These are phyloP conservation scores for Fistulinella cinereoalba DNA, from an alignment of 1,284 basidiomycete species.

Conservation along the genomic window DNA sequence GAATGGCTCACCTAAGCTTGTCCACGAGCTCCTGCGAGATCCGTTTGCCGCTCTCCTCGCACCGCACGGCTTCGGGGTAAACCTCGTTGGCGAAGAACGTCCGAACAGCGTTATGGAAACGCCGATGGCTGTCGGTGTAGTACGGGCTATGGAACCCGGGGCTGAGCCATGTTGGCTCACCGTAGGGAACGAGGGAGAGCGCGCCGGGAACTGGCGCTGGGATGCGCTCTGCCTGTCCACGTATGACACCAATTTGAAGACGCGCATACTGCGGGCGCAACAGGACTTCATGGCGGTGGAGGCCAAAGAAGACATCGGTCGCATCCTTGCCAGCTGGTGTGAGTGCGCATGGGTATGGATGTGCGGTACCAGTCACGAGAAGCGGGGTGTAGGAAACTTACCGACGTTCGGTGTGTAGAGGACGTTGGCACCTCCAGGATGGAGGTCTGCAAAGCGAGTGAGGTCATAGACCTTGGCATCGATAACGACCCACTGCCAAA, in stretches of 20 bases:
- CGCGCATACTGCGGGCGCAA: conserved; percentile 77
- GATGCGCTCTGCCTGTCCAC: conserved; percentile 65
- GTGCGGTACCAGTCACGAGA: not conserved
- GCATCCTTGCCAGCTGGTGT: conserved; percentile 72
- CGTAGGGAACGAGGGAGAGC: conserved; percentile 81
- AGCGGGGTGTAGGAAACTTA: conserved; percentile 19
- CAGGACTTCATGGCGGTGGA: conserved; percentile 87
- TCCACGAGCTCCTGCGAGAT: conserved; percentile 74
- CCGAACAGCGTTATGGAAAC: conserved; percentile 64
- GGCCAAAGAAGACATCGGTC: conserved; percentile 86
- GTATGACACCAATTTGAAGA: conserved; percentile 77
- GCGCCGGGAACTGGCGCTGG: conserved; percentile 61
- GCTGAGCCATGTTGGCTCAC: conserved; percentile 86
- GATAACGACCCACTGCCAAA: conserved; percentile 59
- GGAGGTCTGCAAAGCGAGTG: conserved; percentile 58
- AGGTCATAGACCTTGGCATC: conserved; percentile 69
- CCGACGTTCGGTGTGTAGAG: conserved; percentile 43
- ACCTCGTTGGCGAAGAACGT: conserved; percentile 65
- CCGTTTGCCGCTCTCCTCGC: conserved; percentile 80
- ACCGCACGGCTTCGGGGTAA: conserved; percentile 59
- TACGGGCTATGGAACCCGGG: conserved; percentile 81
- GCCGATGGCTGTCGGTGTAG: conserved; percentile 71
- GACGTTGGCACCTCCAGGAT: conserved; percentile 66
- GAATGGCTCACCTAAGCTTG: conserved; percentile 56
- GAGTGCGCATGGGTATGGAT: not conserved